These are phyloP conservation scores for Xylariales sp. DNA, from an alignment of 2,329 filamentous ascomycete species.

Conservation along the genomic window DNA sequence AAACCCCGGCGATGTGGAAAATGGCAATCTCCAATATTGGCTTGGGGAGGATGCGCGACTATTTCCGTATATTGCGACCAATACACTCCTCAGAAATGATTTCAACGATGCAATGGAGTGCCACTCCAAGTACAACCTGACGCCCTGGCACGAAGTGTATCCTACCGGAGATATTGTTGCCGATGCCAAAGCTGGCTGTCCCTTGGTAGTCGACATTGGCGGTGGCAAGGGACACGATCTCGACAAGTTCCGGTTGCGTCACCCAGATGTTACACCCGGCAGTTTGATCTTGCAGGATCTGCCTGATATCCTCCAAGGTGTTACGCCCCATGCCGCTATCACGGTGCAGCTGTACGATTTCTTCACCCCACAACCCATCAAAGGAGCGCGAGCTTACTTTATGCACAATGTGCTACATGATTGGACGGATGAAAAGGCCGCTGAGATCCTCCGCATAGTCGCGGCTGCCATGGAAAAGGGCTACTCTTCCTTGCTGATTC, in stretches of 20 bases:
- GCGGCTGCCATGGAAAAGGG: constrained; percentile 22
- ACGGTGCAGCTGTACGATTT: constrained; percentile 28
- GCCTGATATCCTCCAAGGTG: constrained; percentile 20
- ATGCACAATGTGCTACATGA: too few species aligned
- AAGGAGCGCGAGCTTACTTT: constrained; percentile 29
- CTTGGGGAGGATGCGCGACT: constrained; percentile 1
- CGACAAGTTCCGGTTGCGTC: constrained; percentile 1
- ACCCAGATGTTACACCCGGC: constrained; percentile 5
- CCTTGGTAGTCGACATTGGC: constrained; percentile 8
- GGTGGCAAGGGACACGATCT: constrained; percentile 7
- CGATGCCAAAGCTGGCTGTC: constrained; percentile 9
- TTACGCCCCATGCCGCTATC: constrained; percentile 17
- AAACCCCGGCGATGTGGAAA: constrained; percentile 12
- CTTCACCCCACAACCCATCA: constrained; percentile 33
- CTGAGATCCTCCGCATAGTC: constrained; percentile 19
- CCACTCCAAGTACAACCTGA: too few species aligned
- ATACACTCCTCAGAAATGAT: constrained; percentile 7
- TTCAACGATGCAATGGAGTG: too few species aligned
- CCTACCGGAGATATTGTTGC: constrained; percentile 5
- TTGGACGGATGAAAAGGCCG: constrained; percentile 17
- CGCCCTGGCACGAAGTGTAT: too few species aligned
- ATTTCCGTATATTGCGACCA: constrained; percentile 2
- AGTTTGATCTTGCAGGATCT: constrained; percentile 30
- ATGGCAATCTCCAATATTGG: constrained; percentile 12
- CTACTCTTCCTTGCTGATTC: constrained; percentile 31